Conservation (phyloP, 163 green algal genomes). For the Chlorella variabilis region DNA sequence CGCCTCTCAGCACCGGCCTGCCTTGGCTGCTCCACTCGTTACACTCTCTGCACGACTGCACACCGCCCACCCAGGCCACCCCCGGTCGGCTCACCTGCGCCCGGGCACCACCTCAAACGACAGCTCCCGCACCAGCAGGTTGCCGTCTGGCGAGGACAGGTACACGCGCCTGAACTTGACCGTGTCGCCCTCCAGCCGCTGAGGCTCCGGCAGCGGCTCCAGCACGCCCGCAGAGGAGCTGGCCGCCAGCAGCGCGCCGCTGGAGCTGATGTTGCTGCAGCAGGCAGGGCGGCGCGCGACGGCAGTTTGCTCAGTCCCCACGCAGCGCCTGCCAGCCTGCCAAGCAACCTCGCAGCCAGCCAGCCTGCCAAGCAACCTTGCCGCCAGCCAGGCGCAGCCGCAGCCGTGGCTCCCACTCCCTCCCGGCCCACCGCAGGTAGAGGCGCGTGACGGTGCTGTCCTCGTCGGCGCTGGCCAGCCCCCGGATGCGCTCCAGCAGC, state of each 20-base stretch:
- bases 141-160: constrained; percentile 87
- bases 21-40: too few relatives aligned
- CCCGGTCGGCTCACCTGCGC: constrained; percentile 12
- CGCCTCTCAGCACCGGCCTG: too few relatives aligned
- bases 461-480: constrained; percentile 70
- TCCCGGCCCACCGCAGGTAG: constrained; percentile 67
- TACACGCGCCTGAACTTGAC: constrained; percentile 73
- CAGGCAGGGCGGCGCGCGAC: background rate
- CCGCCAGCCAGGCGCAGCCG: too few relatives aligned
- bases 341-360: too few relatives aligned
- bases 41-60: too few relatives aligned
- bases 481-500: constrained; percentile 86
- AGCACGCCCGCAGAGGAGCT: background rate
- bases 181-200: constrained; percentile 52
- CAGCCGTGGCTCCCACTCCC: too few relatives aligned
- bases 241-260: constrained; percentile 19
- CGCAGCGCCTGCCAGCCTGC: too few relatives aligned
- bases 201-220: constrained; percentile 47
- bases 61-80: too few relatives aligned
- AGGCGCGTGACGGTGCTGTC: constrained; percentile 70
- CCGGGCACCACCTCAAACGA: constrained; percentile 80
- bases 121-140: constrained; percentile 84
- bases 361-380: too few relatives aligned
- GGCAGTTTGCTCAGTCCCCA: background rate
- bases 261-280: constrained; percentile 33